Percentiles rank a stretch among this genome's conserved stretches.
phyloP scores from a whole-genome alignment of 352 stramenopile genomes.

The Phytophthora uliginosa region DNA sequence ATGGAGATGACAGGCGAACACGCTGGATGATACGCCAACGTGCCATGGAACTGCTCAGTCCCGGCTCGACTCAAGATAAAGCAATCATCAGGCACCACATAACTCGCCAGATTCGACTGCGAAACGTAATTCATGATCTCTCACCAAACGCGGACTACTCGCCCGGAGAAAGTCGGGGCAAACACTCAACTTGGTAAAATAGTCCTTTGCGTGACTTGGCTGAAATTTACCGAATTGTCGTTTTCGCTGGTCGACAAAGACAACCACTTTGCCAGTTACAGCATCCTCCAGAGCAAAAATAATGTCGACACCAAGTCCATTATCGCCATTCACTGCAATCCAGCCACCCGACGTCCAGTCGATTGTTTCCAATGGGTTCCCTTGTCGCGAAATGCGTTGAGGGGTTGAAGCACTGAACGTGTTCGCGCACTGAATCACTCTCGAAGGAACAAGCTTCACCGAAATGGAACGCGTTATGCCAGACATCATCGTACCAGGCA shows the following conservation, averaged over 20 bases:
- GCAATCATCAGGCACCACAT: not conserved
- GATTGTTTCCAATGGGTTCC: not conserved
- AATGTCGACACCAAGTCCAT: slow-evolving; percentile 34
- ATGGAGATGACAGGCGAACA: slow-evolving; percentile 39
- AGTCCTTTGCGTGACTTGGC: slow-evolving; percentile 8
- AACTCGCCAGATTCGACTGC: not conserved
- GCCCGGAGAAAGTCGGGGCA: slow-evolving; percentile 8
- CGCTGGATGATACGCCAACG: slow-evolving; percentile 43
- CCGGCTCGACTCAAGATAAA: slow-evolving; percentile 33
- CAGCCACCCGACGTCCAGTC: slow-evolving; percentile 21
- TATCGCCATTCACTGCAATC: slow-evolving; percentile 39
- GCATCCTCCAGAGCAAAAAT: slow-evolving; percentile 42
- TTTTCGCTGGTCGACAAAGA: slow-evolving; percentile 21
- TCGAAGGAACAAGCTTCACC: slow-evolving; percentile 9
- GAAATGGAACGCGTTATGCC: not conserved
- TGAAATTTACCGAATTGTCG: slow-evolving; percentile 9
- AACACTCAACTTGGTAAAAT: slow-evolving; percentile 11
- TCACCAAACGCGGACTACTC: slow-evolving; percentile 10
- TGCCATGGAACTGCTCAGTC: slow-evolving; percentile 36
- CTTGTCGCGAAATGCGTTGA: slow-evolving; percentile 3
- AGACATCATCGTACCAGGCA: slow-evolving; percentile 6
- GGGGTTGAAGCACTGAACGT: slow-evolving; percentile 2
- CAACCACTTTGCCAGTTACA: slow-evolving; percentile 3
- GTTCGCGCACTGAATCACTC: slow-evolving; percentile 1
- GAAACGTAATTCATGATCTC: not conserved